Base-by-base conservation (phyloP, 257 asterid genomes). In the Nicotiana attenuata region DNA sequence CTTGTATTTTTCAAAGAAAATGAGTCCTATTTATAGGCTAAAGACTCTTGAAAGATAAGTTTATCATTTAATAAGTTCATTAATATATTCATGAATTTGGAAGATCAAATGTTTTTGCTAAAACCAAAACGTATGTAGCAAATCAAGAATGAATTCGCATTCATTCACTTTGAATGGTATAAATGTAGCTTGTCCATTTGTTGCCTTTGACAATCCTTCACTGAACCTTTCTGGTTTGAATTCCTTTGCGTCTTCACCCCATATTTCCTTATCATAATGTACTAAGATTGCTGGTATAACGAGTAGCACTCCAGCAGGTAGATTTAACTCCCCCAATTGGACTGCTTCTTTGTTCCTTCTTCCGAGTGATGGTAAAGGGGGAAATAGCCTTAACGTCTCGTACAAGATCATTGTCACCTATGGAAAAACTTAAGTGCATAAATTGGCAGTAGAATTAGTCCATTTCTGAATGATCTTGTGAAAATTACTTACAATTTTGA, bases 161-260 rank as follows among this genome's bases (percentile, higher is more conserved):
- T n/a, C n/a, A n/a, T 29, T 29, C 31, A 29, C 31, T 29, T 29
- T 2, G 3, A 29, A 86, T 47, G 89, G 89, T 29, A 86, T 61
- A 59, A 83, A 86, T 7, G 80, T n/a, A 4, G 60, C 20, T 45
- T 69, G 83, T 17, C 81, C 84, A n/a, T 84, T 82, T 4, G 80
- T 0, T 50, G 56, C 17, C 14, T 14, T 50, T 3, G 56, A 77
- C 14, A 81, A 69, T 16, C 89, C 89, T 55, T 84, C 82, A 0
- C 63, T 16, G 19, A 86, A 86, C 17, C 89, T 83, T 71, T 86
- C 83, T 17, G 88, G 88, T 10, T 67, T 61, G 80, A 87, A 87
- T n/a, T 83, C 82, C 9, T 81, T 83, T 7, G 84, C 88, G 73
- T 87, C 85, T 7, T 85, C 87, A 5, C 88, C 90, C 90, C 90